Evolutionary conservation across 2,329 filamentous ascomycete species (phyloP).

Genomic region (Colletotrichum costaricense): DNA sequence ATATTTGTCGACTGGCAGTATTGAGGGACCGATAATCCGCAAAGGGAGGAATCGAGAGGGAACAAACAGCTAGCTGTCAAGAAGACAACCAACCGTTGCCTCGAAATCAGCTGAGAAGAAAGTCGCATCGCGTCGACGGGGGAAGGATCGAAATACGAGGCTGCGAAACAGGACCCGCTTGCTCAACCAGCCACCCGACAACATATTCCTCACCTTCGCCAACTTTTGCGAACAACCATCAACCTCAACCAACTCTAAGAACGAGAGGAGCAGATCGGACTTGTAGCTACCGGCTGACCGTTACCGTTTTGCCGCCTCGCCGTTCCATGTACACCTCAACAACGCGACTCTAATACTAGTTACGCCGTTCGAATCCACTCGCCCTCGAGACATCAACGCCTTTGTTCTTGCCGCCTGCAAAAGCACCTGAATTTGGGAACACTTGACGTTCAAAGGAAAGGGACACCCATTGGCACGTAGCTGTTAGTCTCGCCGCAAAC

Average conservation of each 20-base stretch:
- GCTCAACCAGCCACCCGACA: slow-evolving; percentile 14
- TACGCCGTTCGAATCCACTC: neutral
- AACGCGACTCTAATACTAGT: neutral
- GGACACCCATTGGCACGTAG: neutral
- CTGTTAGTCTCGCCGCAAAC: neutral
- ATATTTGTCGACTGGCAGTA: neutral
- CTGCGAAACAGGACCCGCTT: slow-evolving; percentile 19
- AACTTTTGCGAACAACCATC: neutral
- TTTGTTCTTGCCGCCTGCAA: neutral
- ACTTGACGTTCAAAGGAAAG: neutral
- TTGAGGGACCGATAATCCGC: neutral
- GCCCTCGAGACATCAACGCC: neutral
- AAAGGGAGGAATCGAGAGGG: neutral
- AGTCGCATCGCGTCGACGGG: slow-evolving; percentile 12
- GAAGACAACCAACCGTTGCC: neutral
- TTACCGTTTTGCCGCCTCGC: neutral
- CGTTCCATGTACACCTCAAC: neutral
- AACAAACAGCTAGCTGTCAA: neutral
- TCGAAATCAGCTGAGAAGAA: neutral
- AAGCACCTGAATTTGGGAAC: neutral
- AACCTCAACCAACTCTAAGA: neutral
- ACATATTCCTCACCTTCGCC: neutral
- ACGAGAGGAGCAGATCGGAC: neutral
- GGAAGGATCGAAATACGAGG: slow-evolving; percentile 4
- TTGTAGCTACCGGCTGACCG: neutral